Percentiles rank a stretch among this genome's conserved stretches.
Conservation (phyloP, 805 yeast genomes). For the Pichia scutulata region DNA sequence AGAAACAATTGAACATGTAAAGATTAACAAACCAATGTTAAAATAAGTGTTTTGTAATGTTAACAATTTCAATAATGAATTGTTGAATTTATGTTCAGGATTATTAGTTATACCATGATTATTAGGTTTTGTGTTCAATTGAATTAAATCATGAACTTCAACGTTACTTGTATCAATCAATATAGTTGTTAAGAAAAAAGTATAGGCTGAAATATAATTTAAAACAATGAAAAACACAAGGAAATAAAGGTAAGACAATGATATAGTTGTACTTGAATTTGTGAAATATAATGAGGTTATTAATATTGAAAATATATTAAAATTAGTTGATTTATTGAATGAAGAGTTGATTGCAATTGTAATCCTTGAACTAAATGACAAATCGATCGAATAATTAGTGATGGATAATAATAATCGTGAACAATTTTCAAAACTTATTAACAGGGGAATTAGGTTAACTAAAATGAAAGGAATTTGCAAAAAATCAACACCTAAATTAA, state of each 20-base stretch:
- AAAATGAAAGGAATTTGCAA: slow-evolving; percentile 34
- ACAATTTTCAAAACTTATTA: slow-evolving; percentile 41
- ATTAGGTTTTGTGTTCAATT: slow-evolving; percentile 5
- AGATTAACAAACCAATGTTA: neutral
- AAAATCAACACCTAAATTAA: slow-evolving; percentile 29
- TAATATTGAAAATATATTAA: neutral
- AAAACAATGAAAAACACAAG: slow-evolving; percentile 41
- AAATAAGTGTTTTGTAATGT: neutral
- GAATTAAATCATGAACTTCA: slow-evolving; percentile 51
- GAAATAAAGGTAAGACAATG: slow-evolving; percentile 36
- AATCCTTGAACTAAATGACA: slow-evolving; percentile 26
- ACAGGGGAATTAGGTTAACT: slow-evolving; percentile 34
- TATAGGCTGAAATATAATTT: slow-evolving; percentile 54
- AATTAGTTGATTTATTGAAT: slow-evolving; percentile 2
- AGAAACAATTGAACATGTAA: neutral
- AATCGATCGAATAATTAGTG: slow-evolving; percentile 35
- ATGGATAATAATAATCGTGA: slow-evolving; percentile 37
- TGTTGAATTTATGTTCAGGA: neutral
- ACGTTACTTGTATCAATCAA: slow-evolving; percentile 59
- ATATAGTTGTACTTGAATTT: slow-evolving; percentile 1
- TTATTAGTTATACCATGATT: neutral
- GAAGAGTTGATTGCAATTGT: slow-evolving; percentile 4
- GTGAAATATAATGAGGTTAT: neutral
- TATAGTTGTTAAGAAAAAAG: slow-evolving; percentile 58
- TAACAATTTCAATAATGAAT: neutral